These are phyloP conservation scores for Inga laurina DNA, from an alignment of 306 rosid species.

Conservation along the genomic window DNA sequence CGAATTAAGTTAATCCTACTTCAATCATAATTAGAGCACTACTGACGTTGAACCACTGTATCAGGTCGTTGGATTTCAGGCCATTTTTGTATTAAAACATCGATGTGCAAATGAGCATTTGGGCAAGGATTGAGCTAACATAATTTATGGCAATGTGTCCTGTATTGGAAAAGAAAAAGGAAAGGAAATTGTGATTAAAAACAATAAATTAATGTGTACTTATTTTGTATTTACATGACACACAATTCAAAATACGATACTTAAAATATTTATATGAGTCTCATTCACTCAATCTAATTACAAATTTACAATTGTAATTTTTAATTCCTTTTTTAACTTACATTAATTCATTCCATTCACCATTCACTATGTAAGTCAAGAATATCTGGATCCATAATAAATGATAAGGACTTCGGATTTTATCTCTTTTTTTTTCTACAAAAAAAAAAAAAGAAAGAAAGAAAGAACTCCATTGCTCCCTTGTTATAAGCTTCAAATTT, in stretches of 20 bases:
- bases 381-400: background rate
- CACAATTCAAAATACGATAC: background rate
- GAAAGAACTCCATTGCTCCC: accelerated
- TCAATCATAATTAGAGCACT: too few species aligned
- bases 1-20: too few species aligned
- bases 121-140: background rate
- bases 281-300: background rate
- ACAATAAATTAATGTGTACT: background rate
- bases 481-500: too few species aligned
- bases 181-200: background rate
- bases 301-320: too few species aligned
- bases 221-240: background rate
- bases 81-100: too few species aligned
- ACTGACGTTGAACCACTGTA: too few species aligned
- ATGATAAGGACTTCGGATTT: background rate
- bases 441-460: too few species aligned
- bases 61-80: too few species aligned
- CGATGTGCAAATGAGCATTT: background rate
- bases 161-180: background rate
- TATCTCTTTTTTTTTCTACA: too few species aligned
- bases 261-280: background rate
- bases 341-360: too few species aligned
- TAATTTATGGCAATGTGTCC: background rate
- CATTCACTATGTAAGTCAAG: background rate
- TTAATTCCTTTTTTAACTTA: too few species aligned